These are phyloP conservation scores for Pythium dissimile DNA, from an alignment of 352 stramenopile genomes.

Conservation along the genomic window DNA sequence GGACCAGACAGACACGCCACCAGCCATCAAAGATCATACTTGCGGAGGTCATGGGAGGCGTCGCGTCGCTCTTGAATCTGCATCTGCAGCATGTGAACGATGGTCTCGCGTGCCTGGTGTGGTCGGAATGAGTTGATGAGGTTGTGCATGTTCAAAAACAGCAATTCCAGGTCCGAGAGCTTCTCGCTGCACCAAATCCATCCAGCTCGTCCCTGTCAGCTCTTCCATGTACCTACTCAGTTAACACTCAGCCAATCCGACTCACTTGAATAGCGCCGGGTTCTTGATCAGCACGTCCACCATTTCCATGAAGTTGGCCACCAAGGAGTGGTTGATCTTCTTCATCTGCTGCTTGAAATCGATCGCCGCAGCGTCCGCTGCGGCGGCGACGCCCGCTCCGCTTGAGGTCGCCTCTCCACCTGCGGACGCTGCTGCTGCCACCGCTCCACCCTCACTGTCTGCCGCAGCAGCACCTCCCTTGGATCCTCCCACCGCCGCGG, in stretches of 20 bases:
- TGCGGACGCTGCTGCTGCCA: background rate
- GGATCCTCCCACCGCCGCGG: background rate
- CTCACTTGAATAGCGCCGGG: conserved; percentile 77
- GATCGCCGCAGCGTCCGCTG: conserved; percentile 18
- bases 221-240: background rate
- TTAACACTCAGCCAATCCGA: background rate
- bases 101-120: conserved; percentile 78
- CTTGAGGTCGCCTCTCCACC: conserved; percentile 10
- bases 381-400: background rate
- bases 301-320: conserved; percentile 82
- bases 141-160: conserved; percentile 90
- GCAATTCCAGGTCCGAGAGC: conserved; percentile 78
- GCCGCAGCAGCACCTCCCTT: background rate
- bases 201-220: background rate
- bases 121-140: conserved; percentile 86
- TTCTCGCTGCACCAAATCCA: conserved; percentile 46
- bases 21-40: too few species aligned
- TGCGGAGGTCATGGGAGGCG: conserved; percentile 67
- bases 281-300: conserved; percentile 81
- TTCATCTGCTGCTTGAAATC: conserved; percentile 84
- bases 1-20: too few species aligned
- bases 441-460: background rate
- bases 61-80: conserved; percentile 77
- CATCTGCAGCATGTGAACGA: conserved; percentile 78
- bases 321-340: conserved; percentile 80